Base-by-base conservation (phyloP, 768 basidiomycete species). In the Amanita brunnescens region DNA sequence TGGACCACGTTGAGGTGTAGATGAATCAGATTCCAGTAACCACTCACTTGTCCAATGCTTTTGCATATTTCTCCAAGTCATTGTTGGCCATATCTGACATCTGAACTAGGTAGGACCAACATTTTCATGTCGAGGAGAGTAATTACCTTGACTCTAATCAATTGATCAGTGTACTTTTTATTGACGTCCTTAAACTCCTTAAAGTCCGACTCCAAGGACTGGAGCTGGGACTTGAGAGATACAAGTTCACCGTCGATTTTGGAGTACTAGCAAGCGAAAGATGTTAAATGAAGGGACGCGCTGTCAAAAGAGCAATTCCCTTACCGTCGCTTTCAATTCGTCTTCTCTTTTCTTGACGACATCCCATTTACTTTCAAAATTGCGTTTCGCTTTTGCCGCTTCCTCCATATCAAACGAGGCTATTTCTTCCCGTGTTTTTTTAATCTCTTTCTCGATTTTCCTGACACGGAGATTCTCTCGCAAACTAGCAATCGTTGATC, bases 71-170 rank as follows among this genome's bases (percentile, higher is more conserved):
- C 71, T 99, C 95, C 48, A 99, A 67, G 65, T 99, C 96, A 54
- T 80, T 87, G 65, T 95, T 97, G 5, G 95, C 93, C 85, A 97
- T 91, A 66, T 98, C 94, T 29, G 93, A 91, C 69, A 96, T 91
- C 94, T 97, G 57, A 21, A 34, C 29, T 55, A 24, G 16, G 21
- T 21, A 20, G 47, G 20, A 41, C 39, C 8, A 24, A 5, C n/a
- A 23, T 32, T 30, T 9, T 40, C 42, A 14, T 23, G 32, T 30
- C 26, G 5, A 5, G 29, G 21, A 29, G 21, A 16, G 33, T 24
- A 7, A 23, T 35, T 59, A 91, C 94, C 79, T 98, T 98, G 61
- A 96, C 93, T 71, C 85, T 89, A 60, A 98, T 81, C 45, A 98
- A 76, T 62, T 97, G 94, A 49, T 91, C 85, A 9, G 85, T 88